A percentile compares a stretch with the other conserved stretches of the same genome.
Evolutionary conservation across 495 filamentous ascomycete genomes (phyloP).

Genomic region (Cudoniella acicularis): DNA sequence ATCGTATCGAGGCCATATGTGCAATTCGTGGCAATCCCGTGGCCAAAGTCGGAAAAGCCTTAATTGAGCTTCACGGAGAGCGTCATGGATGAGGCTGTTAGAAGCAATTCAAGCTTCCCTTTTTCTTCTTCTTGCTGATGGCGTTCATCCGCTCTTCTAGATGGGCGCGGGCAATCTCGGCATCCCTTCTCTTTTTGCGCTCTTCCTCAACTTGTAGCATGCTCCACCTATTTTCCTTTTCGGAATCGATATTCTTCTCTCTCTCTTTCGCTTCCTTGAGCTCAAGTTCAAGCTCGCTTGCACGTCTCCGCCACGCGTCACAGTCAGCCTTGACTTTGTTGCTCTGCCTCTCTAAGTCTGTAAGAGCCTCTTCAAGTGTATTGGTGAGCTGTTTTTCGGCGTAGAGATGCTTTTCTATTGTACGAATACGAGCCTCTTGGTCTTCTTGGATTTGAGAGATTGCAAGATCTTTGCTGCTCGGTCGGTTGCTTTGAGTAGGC

Average conservation of each 20-base stretch:
- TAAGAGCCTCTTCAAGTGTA: conserved; percentile 91
- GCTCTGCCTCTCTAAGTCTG: conserved; percentile 83
- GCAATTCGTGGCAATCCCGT: not conserved
- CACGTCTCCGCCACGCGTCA: conserved; percentile 86
- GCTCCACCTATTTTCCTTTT: conserved; percentile 65
- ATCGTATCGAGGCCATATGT: not conserved
- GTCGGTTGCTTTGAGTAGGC: conserved; percentile 53
- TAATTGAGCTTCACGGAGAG: not conserved
- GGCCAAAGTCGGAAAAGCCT: not conserved
- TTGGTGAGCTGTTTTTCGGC: conserved; percentile 95
- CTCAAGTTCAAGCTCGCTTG: conserved; percentile 72
- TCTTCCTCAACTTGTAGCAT: conserved; percentile 95
- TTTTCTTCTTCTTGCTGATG: conserved; percentile 94
- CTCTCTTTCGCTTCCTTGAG: conserved; percentile 55
- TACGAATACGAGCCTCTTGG: conserved; percentile 88
- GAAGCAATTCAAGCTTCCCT: conserved; percentile 95
- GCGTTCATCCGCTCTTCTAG: conserved; percentile 92
- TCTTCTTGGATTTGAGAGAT: conserved; percentile 77
- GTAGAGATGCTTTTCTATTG: conserved; percentile 93
- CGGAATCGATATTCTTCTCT: conserved; percentile 47
- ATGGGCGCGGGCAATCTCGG: conserved; percentile 78
- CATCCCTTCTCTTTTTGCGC: conserved; percentile 76
- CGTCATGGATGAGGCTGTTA: conserved; percentile 37
- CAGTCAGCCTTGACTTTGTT: conserved; percentile 82
- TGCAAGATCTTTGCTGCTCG: conserved; percentile 78